Conservation (phyloP, 2,329 filamentous ascomycete species). For the Colletotrichum nymphaeae region DNA sequence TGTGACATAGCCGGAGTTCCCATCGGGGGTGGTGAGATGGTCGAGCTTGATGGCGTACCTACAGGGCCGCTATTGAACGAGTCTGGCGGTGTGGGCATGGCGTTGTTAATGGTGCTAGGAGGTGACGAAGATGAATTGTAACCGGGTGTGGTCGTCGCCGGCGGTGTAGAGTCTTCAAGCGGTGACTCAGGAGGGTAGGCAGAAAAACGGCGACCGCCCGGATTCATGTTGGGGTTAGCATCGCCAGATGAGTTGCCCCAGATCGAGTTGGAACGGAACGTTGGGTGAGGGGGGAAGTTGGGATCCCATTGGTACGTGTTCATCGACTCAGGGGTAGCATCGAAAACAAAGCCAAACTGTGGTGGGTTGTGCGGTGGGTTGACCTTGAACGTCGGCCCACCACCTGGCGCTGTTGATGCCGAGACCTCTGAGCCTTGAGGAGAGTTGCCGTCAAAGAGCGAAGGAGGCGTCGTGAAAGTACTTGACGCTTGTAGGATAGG, state of each 20-base stretch:
- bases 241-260: constrained; percentile 70
- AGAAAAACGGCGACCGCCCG: constrained; percentile 66
- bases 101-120: constrained; percentile 33
- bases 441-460: constrained; percentile 61
- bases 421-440: constrained; percentile 56
- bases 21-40: constrained; percentile 29
- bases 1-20: constrained; percentile 42
- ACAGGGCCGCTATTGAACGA: constrained; percentile 42
- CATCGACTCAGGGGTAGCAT: constrained; percentile 66
- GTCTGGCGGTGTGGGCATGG: constrained; percentile 57
- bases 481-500: constrained; percentile 47
- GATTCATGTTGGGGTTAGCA: constrained; percentile 42
- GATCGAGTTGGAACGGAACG: constrained; percentile 75
- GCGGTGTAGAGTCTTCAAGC: constrained; percentile 49
- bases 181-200: constrained; percentile 71
- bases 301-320: constrained; percentile 57
- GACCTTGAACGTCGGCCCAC: constrained; percentile 50
- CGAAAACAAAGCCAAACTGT: constrained; percentile 69
- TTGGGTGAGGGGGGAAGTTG: constrained; percentile 57
- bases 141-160: constrained; percentile 42
- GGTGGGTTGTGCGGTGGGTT: constrained; percentile 64
- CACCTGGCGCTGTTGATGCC: constrained; percentile 43
- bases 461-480: constrained; percentile 56
- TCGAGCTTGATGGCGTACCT: constrained; percentile 23
- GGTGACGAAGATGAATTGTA: constrained; percentile 39